Evolutionary conservation across 169 alveolate species (phyloP), one percentile per base, ranked within the genome.

Genomic region (Eimeria falciformis): DNA sequence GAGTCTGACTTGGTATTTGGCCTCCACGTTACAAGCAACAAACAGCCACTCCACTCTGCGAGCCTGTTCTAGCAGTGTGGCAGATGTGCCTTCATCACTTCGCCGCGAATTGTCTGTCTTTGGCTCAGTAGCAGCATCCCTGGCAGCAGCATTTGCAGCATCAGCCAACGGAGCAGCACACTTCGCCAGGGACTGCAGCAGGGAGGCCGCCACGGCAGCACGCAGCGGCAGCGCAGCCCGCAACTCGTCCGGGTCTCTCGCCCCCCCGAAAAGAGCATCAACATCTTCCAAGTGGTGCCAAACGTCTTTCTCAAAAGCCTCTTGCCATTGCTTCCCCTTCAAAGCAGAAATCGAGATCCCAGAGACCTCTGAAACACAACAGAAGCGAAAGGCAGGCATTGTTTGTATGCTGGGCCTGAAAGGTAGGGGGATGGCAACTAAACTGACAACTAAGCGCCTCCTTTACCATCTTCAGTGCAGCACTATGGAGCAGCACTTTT

Each of bases 31-130:
- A 40, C 27, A 79, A 25, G 88, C 73, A 9, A 50, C 55, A 79
- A 79, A 53, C 88, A 79, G 88, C 88, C 88, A 79, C 73, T 79
- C 88, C 14, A 79, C 73, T 11, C 73, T 47, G 9, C 88, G 88
- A 4, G 88, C 73, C 27, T 79, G 73, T 71, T n/a, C 18, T 23
- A 79, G 27, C 33, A 50, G 69, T 53, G 88, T 53, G 29, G 73
- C 62, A 18, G 5, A 47, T 3, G 88, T 33, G 55, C 29, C 88
- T 46, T 75, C 27, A 29, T 25, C 73, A 27, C 56, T 40, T 12
- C 11, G 29, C 55, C 40, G 37, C 53, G 47, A 43, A 2, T 50
- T 37, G 69, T 33, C 43, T 21, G 56, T 18, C 37, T 9, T 25
- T n/a, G 58, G 17, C 25, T 47, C 68, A 46, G 58, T 46, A 9